These are phyloP conservation scores for Tulasnella sp. DNA, from an alignment of 768 basidiomycete genomes.

Conservation along the genomic window DNA sequence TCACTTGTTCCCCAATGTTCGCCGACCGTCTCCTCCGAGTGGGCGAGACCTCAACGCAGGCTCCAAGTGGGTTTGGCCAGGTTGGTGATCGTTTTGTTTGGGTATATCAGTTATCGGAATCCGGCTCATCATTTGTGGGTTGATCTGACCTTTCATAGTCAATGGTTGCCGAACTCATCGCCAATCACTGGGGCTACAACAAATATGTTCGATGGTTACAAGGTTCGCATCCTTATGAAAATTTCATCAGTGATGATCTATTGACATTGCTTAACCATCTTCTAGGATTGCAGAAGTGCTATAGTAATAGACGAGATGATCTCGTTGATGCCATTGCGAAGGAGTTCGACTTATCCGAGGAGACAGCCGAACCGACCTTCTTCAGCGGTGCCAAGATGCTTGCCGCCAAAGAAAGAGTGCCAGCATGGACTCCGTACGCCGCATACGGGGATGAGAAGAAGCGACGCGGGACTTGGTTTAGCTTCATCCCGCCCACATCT, in stretches of 20 bases:
- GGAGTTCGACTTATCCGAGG: conserved; percentile 46
- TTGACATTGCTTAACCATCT: not conserved
- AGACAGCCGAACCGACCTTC: conserved; percentile 22
- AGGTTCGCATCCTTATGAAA: conserved; percentile 34
- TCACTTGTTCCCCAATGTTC: conserved; percentile 65
- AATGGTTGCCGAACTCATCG: conserved; percentile 49
- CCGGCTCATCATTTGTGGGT: not conserved
- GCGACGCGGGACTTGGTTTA: conserved; percentile 36
- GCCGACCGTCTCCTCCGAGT: conserved; percentile 64
- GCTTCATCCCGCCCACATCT: conserved; percentile 64
- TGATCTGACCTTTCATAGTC: conserved; percentile 27
- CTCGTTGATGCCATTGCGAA: conserved; percentile 54
- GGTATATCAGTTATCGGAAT: not conserved
- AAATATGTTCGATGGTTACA: conserved; percentile 73
- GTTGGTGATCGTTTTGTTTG: conserved; percentile 25
- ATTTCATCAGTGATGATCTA: not conserved
- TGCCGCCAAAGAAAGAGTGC: conserved; percentile 27
- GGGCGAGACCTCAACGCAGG: conserved; percentile 57
- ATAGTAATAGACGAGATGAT: conserved; percentile 47
- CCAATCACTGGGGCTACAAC: conserved; percentile 50
- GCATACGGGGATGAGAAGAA: conserved; percentile 25
- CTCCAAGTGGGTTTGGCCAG: conserved; percentile 63
- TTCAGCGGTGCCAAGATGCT: conserved; percentile 28
- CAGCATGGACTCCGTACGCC: conserved; percentile 38
- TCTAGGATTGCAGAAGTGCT: conserved; percentile 37